A percentile compares a stretch with the other conserved stretches of the same genome.
phyloP scores from a whole-genome alignment of 1,139 yeast genomes.

The Debaryomyces fabryi region DNA sequence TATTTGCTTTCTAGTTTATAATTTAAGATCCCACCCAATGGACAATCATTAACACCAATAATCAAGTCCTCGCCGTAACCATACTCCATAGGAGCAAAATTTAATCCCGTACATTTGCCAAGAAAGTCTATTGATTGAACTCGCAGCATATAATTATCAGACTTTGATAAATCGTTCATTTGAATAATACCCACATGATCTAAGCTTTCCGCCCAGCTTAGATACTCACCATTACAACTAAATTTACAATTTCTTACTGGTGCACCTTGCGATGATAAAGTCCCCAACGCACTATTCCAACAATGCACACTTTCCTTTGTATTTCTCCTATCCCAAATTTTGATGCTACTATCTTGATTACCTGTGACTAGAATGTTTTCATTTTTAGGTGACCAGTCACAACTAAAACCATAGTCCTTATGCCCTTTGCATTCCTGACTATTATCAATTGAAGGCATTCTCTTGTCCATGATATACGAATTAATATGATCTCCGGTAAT shows the following conservation, averaged over 20 bases:
- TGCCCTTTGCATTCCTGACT: slow-evolving; percentile 43
- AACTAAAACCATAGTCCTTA: slow-evolving; percentile 58
- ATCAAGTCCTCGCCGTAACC: slow-evolving; percentile 52
- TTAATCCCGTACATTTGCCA: slow-evolving; percentile 63
- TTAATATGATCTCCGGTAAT: slow-evolving; percentile 55
- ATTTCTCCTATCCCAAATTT: slow-evolving; percentile 54
- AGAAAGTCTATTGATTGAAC: slow-evolving; percentile 56
- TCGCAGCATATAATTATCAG: slow-evolving; percentile 20
- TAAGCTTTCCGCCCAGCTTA: slow-evolving; percentile 62
- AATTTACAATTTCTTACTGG: slow-evolving; percentile 59
- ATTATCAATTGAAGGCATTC: slow-evolving; percentile 24
- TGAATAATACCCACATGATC: slow-evolving; percentile 60
- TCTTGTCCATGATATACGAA: slow-evolving; percentile 48
- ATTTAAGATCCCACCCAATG: slow-evolving; percentile 60
- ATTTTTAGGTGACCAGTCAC: slow-evolving; percentile 56
- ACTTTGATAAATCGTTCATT: slow-evolving; percentile 28
- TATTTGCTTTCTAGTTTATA: slow-evolving; percentile 42
- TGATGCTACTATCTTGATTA: slow-evolving; percentile 61
- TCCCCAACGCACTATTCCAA: slow-evolving; percentile 44
- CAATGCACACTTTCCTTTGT: slow-evolving; percentile 29
- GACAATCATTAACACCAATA: slow-evolving; percentile 57
- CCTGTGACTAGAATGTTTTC: slow-evolving; percentile 55
- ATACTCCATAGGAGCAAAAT: slow-evolving; percentile 47
- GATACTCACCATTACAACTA: slow-evolving; percentile 45
- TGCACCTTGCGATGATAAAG: slow-evolving; percentile 27